These are phyloP conservation scores for Stemphylium beticola DNA, from an alignment of 2,329 filamentous ascomycete genomes.

Conservation along the genomic window DNA sequence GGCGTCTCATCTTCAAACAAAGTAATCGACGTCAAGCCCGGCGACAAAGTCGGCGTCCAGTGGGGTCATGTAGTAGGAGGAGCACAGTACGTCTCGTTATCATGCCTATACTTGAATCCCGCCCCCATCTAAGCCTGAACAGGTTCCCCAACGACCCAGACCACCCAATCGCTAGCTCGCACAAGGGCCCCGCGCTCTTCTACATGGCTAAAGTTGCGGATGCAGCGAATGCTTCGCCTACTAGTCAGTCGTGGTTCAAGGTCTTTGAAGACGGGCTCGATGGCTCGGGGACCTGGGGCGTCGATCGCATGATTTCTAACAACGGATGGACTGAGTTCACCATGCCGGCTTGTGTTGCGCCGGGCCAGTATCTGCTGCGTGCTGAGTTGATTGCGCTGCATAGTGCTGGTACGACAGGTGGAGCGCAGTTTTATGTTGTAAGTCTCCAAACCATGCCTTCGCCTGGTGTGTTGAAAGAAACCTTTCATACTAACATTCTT, in stretches of 20 bases:
- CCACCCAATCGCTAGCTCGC: conserved; percentile 57
- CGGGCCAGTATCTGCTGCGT: conserved; percentile 52
- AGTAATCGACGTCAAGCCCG: conserved; percentile 58
- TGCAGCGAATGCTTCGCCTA: conserved; percentile 45
- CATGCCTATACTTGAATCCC: neutral
- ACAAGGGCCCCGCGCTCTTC: conserved; percentile 54
- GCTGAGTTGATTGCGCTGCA: conserved; percentile 56
- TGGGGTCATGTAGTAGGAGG: conserved; percentile 64
- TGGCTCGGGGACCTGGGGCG: conserved; percentile 54
- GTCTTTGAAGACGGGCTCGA: conserved; percentile 51
- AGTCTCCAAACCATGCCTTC: too few species aligned
- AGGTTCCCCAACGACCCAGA: conserved; percentile 51
- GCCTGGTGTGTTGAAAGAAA: too few species aligned
- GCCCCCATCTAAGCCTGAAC: neutral
- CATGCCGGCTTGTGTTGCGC: conserved; percentile 45
- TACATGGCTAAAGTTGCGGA: conserved; percentile 52
- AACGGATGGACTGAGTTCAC: conserved; percentile 55
- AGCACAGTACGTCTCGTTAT: conserved; percentile 44
- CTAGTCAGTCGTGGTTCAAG: conserved; percentile 53
- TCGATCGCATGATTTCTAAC: conserved; percentile 57
- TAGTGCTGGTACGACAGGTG: conserved; percentile 39
- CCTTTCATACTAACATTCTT: neutral
- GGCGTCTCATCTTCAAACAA: conserved; percentile 44
- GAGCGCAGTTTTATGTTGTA: conserved; percentile 52
- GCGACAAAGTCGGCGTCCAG: conserved; percentile 59